Evolutionary conservation across 2,329 filamentous ascomycete genomes (phyloP), one percentile per base, ranked within the genome.

Genomic region (Calonectria pseudoreteaudii): DNA sequence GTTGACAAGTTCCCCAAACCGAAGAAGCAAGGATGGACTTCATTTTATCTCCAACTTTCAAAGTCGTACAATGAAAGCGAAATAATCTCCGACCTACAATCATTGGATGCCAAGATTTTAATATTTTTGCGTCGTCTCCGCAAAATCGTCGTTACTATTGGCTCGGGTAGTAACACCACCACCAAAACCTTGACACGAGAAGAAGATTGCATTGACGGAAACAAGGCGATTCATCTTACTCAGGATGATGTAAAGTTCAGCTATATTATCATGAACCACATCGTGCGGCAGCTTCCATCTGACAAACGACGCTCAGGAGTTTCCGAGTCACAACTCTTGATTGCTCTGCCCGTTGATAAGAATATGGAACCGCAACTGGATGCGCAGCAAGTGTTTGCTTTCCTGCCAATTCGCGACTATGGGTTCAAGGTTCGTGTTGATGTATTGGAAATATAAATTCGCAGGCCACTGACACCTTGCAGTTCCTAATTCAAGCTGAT

Each of bases 1-100:
- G 20, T 84, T 84, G 13, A 85, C 83, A 81, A 81, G 85, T 18
- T 73, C 74, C 11, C 85, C 84, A 2, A 75, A 72, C 16, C 72
- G n/a, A 28, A 80, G 28, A 47, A 41, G 8, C 14, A 53, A 18
- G 60, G 60, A 10, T 66, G 18, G 47, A 58, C 50, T 1, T 56
- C 60, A 2, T 44, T 66, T 18, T 44, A 38, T 14, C 26, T 71
- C 13, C 18, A 20, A 3, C 26, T 71, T 5, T 44, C 36, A 31
- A n/a, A 41, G 23, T 44, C 44, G 2, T 31, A 30, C 38, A 41
- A 50, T 11, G 31, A 30, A 1, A 13, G 34, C 5, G 31, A 30
- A 23, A 49, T 66, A 66, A 20, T 66, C 10, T 31, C 30, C 4
- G 62, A 66, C 10, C 20, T 66, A 2, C 26, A 31, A 16, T 23